Percentiles rank a stretch among this genome's conserved stretches.
phyloP scores from a whole-genome alignment of 2,329 filamentous ascomycete species.

The Verticillium tricorpus region DNA sequence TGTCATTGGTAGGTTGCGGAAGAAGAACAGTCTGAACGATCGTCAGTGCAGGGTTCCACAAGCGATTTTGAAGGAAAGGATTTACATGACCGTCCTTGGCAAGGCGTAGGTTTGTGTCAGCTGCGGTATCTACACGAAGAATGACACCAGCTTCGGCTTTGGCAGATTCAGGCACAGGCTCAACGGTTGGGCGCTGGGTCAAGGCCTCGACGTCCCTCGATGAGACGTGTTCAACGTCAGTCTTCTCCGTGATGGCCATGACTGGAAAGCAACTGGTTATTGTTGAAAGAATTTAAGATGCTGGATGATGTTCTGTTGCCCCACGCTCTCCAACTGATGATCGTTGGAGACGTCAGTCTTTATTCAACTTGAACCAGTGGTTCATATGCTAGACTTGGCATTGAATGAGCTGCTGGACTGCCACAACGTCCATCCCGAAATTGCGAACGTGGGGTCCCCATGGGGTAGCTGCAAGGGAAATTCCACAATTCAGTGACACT shows the following conservation, averaged over 20 bases:
- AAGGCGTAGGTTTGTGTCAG: neutral
- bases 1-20: constrained; percentile 14
- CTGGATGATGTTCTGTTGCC: neutral
- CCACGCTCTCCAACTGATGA: neutral
- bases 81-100: constrained; percentile 2
- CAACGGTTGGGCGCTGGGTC: neutral
- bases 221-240: neutral
- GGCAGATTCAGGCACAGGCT: neutral
- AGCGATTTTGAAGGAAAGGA: neutral
- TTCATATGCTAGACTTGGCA: neutral
- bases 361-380: neutral
- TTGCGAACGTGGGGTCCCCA: neutral
- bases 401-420: neutral
- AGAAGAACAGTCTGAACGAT: constrained; percentile 11
- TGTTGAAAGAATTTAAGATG: neutral
- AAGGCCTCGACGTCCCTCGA: neutral
- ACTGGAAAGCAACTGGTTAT: neutral
- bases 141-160: constrained; percentile 1
- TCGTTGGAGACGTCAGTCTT: neutral
- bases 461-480: neutral
- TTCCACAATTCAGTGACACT: neutral
- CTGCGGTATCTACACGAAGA: neutral
- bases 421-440: neutral
- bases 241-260: neutral
- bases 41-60: neutral